Conservation (phyloP, 129 eudicot genomes). For the Arctium minus region DNA sequence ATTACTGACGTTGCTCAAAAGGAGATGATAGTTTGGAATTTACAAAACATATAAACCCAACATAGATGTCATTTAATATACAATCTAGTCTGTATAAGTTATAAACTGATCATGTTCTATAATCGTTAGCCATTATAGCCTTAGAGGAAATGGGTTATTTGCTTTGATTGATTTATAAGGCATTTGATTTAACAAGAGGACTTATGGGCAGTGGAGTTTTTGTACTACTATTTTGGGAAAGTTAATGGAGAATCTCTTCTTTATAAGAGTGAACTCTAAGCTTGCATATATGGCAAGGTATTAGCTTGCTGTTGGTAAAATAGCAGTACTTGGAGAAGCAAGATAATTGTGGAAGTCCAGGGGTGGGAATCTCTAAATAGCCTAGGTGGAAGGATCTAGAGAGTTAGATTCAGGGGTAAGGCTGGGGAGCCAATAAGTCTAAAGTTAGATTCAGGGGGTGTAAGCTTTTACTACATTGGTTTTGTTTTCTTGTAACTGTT, state of each 20-base stretch:
- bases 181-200: background rate
- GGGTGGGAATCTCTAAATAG: background rate
- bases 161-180: background rate
- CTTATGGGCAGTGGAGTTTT: background rate
- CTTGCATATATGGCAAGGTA: background rate
- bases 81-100: no score
- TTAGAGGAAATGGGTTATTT: background rate
- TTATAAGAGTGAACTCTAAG: background rate
- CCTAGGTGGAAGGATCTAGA: background rate
- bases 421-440: background rate
- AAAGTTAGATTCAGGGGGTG: background rate
- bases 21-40: background rate
- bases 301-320: background rate
- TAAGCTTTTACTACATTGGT: background rate
- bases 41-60: background rate
- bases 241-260: background rate
- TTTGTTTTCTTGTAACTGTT: background rate
- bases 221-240: background rate
- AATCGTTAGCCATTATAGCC: background rate
- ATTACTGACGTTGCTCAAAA: background rate
- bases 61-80: background rate
- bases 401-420: background rate
- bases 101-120: background rate
- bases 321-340: background rate
- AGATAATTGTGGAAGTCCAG: background rate